These are phyloP conservation scores for Rhodosporidiobolus sp. DNA, from an alignment of 768 basidiomycete genomes.

Conservation along the genomic window DNA sequence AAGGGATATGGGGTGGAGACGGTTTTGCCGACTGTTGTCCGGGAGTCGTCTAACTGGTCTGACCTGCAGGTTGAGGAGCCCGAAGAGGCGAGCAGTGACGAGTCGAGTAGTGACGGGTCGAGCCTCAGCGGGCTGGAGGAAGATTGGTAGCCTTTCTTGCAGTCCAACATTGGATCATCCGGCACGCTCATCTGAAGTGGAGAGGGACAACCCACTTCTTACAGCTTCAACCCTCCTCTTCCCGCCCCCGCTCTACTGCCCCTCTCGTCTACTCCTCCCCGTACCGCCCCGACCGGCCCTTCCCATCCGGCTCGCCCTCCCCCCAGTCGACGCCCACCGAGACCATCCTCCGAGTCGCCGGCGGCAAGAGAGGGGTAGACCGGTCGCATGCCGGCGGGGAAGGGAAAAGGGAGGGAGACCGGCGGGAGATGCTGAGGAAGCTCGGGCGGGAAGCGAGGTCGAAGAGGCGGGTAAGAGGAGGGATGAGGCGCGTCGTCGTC, in stretches of 20 bases:
- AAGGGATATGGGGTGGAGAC: no score
- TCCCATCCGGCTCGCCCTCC: not conserved
- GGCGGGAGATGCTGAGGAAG: not conserved
- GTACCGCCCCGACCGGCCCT: no score
- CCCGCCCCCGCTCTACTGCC: not conserved
- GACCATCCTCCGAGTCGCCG: not conserved
- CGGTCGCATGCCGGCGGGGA: not conserved
- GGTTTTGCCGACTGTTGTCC: no score
- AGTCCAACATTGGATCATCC: no score
- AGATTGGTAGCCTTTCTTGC: no score
- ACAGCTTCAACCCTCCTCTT: conserved; percentile 1
- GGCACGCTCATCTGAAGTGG: no score
- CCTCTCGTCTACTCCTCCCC: not conserved
- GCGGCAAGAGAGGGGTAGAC: not conserved
- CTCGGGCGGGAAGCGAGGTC: not conserved
- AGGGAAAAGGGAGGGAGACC: not conserved
- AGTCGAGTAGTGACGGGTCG: no score
- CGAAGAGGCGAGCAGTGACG: no score
- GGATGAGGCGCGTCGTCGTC: not conserved
- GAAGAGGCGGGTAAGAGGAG: not conserved
- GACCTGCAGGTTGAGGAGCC: no score
- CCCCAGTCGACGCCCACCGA: not conserved
- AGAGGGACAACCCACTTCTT: not conserved
- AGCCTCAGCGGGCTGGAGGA: no score
- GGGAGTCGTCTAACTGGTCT: no score